phyloP scores from a whole-genome alignment of 345 rosid genomes.

The Cardamine occulta region DNA sequence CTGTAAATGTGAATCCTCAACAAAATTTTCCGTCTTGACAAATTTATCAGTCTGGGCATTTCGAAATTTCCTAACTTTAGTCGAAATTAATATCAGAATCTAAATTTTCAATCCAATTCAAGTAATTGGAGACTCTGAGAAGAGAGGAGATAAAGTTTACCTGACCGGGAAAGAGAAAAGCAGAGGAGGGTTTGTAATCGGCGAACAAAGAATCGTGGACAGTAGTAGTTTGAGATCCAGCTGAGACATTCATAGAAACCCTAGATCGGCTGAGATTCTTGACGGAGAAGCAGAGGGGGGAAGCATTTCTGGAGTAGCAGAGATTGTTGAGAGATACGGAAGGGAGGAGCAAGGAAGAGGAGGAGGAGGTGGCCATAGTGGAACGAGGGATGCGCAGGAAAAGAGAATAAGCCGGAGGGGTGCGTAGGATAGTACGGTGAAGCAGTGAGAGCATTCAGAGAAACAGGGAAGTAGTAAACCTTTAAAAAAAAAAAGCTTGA shows the following conservation, averaged over 20 bases:
- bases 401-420: constrained; percentile 19
- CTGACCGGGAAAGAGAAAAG: constrained; percentile 98
- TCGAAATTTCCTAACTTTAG: not conserved
- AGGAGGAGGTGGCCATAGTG: constrained; percentile 41
- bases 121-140: not conserved
- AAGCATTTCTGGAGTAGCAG: constrained; percentile 35
- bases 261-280: constrained; percentile 56
- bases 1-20: constrained; percentile 3
- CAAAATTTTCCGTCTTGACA: not conserved
- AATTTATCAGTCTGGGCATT: not conserved
- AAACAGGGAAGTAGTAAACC: not conserved
- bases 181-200: constrained; percentile 74
- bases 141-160: constrained; percentile 41
- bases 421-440: constrained; percentile 44
- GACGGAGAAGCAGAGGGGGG: constrained; percentile 42
- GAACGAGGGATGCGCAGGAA: constrained; percentile 43
- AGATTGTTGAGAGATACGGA: constrained; percentile 46
- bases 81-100: constrained; percentile 5
- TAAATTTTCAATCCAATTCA: constrained; percentile 16
- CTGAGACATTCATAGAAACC: constrained; percentile 69
- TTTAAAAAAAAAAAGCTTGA: not conserved
- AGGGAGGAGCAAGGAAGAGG: constrained; percentile 54
- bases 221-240: constrained; percentile 55
- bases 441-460: constrained; percentile 46
- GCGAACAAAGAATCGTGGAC: constrained; percentile 67